Evolutionary conservation across 257 asterid genomes (phyloP).

Genomic region (Solanum appendiculatum): DNA sequence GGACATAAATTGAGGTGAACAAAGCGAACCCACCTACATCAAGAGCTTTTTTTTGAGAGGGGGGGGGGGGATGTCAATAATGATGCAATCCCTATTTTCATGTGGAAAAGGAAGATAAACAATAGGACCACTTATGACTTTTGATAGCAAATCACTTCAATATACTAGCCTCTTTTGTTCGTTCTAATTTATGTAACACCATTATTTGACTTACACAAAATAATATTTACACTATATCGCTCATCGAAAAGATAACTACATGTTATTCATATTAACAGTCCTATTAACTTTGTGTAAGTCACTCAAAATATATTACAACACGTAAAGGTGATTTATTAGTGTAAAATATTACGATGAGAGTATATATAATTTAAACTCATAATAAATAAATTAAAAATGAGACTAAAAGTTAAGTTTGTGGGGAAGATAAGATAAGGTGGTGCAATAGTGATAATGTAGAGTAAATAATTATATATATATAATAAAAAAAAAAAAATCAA

Average conservation of each 20-base stretch:
- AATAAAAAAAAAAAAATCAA: conserved; percentile 2
- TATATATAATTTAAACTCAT: not conserved
- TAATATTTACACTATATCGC: no score
- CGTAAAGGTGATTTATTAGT: no score
- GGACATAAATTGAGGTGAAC: not conserved
- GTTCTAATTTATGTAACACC: rapidly evolving
- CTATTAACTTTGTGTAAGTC: not conserved
- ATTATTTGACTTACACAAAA: no score
- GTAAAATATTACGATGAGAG: not conserved
- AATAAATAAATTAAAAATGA: conserved; percentile 3
- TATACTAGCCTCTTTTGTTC: not conserved
- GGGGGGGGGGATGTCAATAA: not conserved
- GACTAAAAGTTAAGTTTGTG: conserved; percentile 23
- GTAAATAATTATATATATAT: conserved; percentile 12
- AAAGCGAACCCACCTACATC: not conserved
- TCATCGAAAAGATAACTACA: not conserved
- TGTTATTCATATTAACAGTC: not conserved
- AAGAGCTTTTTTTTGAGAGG: not conserved
- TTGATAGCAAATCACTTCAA: not conserved
- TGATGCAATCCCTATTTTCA: not conserved
- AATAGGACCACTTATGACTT: conserved; percentile 20
- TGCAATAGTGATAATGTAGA: conserved; percentile 42
- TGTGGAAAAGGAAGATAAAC: conserved; percentile 1
- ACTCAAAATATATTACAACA: no score
- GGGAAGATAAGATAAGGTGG: conserved; percentile 71